phyloP scores from a whole-genome alignment of 78 protist genomes.

The Dictyostelium brefeldianum region DNA sequence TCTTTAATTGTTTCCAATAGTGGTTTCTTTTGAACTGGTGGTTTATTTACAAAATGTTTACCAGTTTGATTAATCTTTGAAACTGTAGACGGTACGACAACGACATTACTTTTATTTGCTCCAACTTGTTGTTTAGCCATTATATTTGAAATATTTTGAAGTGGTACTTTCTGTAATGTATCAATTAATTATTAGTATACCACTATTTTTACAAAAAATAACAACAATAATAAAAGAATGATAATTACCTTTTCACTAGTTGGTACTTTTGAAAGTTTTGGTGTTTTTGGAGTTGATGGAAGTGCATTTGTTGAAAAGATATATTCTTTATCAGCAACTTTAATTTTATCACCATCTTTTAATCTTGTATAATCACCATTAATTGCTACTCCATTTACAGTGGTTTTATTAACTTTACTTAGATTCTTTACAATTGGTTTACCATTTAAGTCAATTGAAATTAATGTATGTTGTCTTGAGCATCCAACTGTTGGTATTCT shows the following conservation, averaged over 20 bases:
- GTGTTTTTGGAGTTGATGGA: constrained; percentile 35
- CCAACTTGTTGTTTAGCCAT: not conserved
- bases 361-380: not conserved
- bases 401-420: constrained; percentile 13
- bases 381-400: not conserved
- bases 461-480: not conserved
- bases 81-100: not conserved
- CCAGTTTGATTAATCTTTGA: not conserved
- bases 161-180: constrained; percentile 23
- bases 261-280: constrained; percentile 56
- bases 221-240: too few relatives aligned
- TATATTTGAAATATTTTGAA: constrained; percentile 32
- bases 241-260: constrained; percentile 53
- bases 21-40: not conserved
- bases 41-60: not conserved
- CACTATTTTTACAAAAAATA: not conserved
- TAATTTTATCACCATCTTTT: constrained; percentile 52
- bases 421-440: constrained; percentile 6
- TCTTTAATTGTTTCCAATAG: not conserved
- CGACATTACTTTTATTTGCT: not conserved
- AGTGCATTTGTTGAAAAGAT: constrained; percentile 19
- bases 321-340: not conserved
- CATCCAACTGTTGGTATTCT: not conserved
- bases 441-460: not conserved
- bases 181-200: not conserved